Conservation (phyloP, 495 filamentous ascomycete genomes). For the Aspergillus campestris region DNA sequence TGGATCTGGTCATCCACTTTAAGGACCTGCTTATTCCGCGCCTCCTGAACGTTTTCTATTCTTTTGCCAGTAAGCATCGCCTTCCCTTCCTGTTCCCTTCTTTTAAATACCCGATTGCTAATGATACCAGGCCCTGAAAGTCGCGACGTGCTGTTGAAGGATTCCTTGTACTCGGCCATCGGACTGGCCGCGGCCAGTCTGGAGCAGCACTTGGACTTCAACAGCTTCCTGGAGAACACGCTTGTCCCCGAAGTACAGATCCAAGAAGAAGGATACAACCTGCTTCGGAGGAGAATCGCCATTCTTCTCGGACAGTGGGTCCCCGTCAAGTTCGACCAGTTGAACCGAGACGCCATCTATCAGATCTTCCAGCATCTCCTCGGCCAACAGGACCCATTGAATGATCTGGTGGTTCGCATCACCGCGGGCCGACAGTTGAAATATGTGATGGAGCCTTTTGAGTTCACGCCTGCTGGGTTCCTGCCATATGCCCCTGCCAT, state of each 20-base stretch:
- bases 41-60: slow-evolving; percentile 68
- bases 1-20: slow-evolving; percentile 83
- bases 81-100: too few relatives aligned
- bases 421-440: slow-evolving; percentile 82
- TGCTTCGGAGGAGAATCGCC: slow-evolving; percentile 80
- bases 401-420: slow-evolving; percentile 87
- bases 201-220: slow-evolving; percentile 66
- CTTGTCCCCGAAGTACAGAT: slow-evolving; percentile 74
- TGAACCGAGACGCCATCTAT: slow-evolving; percentile 66
- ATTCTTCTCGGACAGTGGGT: slow-evolving; percentile 89
- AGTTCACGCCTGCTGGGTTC: slow-evolving; percentile 64
- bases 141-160: slow-evolving; percentile 72
- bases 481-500: slow-evolving; percentile 63
- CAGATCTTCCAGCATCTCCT: slow-evolving; percentile 86
- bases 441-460: slow-evolving; percentile 68
- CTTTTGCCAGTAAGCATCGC: slow-evolving; percentile 50
- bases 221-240: slow-evolving; percentile 62
- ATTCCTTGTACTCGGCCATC: slow-evolving; percentile 88
- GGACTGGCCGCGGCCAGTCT: slow-evolving; percentile 77
- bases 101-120: background rate
- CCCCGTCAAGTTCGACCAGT: slow-evolving; percentile 55
- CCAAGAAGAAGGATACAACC: slow-evolving; percentile 64
- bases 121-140: slow-evolving; percentile 38
- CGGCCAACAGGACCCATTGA: slow-evolving; percentile 62
- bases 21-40: slow-evolving; percentile 68